phyloP scores from a whole-genome alignment of 306 rosid species.

The Quercus mongolica region DNA sequence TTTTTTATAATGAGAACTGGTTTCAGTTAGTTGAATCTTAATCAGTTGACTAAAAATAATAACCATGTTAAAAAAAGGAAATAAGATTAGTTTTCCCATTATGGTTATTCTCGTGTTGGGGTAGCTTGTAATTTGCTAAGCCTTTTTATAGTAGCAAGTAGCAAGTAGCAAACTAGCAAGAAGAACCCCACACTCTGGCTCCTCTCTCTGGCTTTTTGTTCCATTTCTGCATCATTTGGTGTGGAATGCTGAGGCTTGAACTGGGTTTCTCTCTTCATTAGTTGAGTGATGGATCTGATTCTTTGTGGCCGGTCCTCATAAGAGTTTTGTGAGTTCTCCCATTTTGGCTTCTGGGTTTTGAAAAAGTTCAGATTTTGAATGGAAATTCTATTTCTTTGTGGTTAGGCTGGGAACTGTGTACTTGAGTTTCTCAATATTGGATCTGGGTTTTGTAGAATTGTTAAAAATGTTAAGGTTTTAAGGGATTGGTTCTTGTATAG shows the following conservation, averaged over 20 bases:
- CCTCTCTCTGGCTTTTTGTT: conserved; percentile 6
- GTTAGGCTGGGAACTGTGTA: neutral
- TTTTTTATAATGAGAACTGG: no score
- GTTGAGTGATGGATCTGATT: conserved; percentile 29
- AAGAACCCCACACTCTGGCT: neutral
- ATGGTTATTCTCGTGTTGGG: conserved; percentile 19
- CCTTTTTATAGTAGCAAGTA: conserved; percentile 4
- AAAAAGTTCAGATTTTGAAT: neutral
- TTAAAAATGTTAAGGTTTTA: neutral
- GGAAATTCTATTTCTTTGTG: neutral
- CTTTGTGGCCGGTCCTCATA: conserved; percentile 2
- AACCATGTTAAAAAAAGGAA: neutral
- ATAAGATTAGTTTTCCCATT: neutral
- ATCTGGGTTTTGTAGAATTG: conserved; percentile 4
- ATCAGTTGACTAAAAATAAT: conserved; percentile 11
- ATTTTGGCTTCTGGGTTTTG: conserved; percentile 3
- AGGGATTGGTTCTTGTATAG: neutral
- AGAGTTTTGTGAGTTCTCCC: conserved; percentile 10
- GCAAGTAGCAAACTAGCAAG: neutral
- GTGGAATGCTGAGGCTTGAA: conserved; percentile 25
- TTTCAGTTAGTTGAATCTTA: neutral
- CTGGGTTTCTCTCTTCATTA: conserved; percentile 10
- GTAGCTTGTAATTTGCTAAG: conserved; percentile 6
- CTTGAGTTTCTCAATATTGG: conserved; percentile 9
- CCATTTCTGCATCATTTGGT: conserved; percentile 21